Evolutionary conservation across 2,329 filamentous ascomycete species (phyloP), one percentile per base, ranked within the genome.

Genomic region (Ascosphaera aggregata): DNA sequence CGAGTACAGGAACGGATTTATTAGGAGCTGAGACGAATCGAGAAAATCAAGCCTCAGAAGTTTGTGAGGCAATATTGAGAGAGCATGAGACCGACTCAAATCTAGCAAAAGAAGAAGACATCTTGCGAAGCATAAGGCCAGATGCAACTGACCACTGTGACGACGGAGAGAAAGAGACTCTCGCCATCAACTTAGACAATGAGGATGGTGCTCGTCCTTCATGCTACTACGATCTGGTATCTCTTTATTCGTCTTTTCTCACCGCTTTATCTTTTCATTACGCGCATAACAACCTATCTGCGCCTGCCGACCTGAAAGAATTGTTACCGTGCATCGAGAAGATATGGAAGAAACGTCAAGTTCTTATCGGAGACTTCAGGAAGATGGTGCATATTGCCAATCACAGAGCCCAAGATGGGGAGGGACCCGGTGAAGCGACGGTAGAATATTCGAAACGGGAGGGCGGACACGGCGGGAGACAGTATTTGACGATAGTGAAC

Each of bases 301-400:
- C 69, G 0, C 73, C 79, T 0, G 68, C 73, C 18, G 75, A 81
- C 48, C 54, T 82, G 35, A 61, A 65, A 27, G 59, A 64, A 20
- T 62, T 84, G 27, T 64, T 68, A 24, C 71, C 71, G 8, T 65
- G 72, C 41, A 62, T 80, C 32, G 69, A 76, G 9, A 67, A 71
- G 45, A 61, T 74, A 30, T 85, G 78, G 78, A 75, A 76, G 42
- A 81, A 78, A 57, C 66, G 76, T 22, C 64, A 65, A 41, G 75
- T 82, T 13, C 67, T 64, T 0, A 57, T 68, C 0, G 68, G 72
- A 32, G 78, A 85, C 48, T 60, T 84, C 37, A 71, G 71, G 43
- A 64, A 69, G 43, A 69, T 75, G 44, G 55, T 85, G 17, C 76
- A 74, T 37, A 57, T 82, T n/a, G 64, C 75, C 48, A 59, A 61